Evolutionary conservation across 164 flowering plant genomes (phyloP).

Genomic region (Nelumbo lutea): DNA sequence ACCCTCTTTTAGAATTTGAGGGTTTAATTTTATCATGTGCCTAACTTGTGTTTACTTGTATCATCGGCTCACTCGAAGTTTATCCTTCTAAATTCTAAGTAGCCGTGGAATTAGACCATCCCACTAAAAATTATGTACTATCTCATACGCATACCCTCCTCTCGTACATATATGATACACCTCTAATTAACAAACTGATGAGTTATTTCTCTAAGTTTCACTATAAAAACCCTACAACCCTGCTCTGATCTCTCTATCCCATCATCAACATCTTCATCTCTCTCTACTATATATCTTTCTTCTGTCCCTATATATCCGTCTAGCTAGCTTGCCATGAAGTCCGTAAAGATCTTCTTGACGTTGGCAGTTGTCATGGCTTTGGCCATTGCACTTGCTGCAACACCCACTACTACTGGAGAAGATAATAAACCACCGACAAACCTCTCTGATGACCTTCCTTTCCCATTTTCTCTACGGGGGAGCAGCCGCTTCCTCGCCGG

Average conservation of each 20-base stretch:
- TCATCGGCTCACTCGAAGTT: too few relatives aligned
- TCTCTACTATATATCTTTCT: too few relatives aligned
- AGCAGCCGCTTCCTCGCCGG: conserved; percentile 8
- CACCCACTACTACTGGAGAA: background rate
- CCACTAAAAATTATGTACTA: background rate
- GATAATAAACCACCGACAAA: background rate
- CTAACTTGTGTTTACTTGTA: too few relatives aligned
- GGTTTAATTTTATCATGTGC: too few relatives aligned
- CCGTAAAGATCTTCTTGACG: conserved; percentile 1
- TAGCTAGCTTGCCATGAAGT: background rate
- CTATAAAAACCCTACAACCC: conserved; percentile 11
- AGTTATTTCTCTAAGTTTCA: background rate
- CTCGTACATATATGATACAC: too few relatives aligned
- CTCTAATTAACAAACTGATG: too few relatives aligned
- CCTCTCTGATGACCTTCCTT: too few relatives aligned
- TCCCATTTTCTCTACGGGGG: conserved; percentile 7
- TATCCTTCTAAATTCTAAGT: background rate
- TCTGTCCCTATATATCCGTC: too few relatives aligned
- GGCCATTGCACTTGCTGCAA: background rate
- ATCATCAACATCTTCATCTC: too few relatives aligned
- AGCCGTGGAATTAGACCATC: background rate
- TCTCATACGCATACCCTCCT: too few relatives aligned
- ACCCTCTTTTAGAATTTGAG: too few relatives aligned
- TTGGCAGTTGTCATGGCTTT: conserved; percentile 9
- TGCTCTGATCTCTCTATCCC: too few relatives aligned